Conservation (phyloP, 1,284 basidiomycete species). For the Melampsora abietis-canadensis region DNA sequence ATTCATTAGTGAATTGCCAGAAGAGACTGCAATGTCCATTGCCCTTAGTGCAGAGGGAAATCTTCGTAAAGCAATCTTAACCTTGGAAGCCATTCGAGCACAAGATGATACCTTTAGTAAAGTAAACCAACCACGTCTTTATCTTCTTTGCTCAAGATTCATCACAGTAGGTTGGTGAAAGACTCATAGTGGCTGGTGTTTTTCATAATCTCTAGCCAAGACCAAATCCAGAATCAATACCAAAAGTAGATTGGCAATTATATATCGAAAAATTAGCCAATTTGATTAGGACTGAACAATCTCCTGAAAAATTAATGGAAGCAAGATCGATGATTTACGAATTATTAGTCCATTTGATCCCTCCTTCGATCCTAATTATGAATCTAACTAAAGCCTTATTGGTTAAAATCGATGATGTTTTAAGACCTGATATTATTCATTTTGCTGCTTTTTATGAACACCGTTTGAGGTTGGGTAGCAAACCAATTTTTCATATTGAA, state of each 20-base stretch:
- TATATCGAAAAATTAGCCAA: conserved; percentile 93
- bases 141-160: neutral
- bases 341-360: conserved; percentile 93
- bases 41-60: conserved; percentile 80
- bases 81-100: conserved; percentile 93
- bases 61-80: conserved; percentile 86
- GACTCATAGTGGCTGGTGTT: neutral
- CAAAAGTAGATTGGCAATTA: conserved; percentile 99
- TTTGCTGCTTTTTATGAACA: conserved; percentile 96
- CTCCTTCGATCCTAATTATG: conserved; percentile 82
- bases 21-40: conserved; percentile 70
- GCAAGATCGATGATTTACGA: conserved; percentile 92
- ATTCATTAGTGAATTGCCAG: conserved; percentile 67
- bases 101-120: conserved; percentile 56
- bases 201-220: conserved; percentile 56
- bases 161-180: neutral
- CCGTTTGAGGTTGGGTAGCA: conserved; percentile 81
- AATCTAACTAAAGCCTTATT: conserved; percentile 83
- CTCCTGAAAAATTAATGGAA: conserved; percentile 84
- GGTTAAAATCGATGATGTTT: conserved; percentile 76
- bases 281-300: conserved; percentile 84
- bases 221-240: conserved; percentile 69
- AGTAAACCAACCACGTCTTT: neutral
- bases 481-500: conserved; percentile 93
- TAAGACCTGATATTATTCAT: conserved; percentile 87